These are phyloP conservation scores for Fagus sylvatica DNA, from an alignment of 306 rosid genomes.

Conservation along the genomic window DNA sequence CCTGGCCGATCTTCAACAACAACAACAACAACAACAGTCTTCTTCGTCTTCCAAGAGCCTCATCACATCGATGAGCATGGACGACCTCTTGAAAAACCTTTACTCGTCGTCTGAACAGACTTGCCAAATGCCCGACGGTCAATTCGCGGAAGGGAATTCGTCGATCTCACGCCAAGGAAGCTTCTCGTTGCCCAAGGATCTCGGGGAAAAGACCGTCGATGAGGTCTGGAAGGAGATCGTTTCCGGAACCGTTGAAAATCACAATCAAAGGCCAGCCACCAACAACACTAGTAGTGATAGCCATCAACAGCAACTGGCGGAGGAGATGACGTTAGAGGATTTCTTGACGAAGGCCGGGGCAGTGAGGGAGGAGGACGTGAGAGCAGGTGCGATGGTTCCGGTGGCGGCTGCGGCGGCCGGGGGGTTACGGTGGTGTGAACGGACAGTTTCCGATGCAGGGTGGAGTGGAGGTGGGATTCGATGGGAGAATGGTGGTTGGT, in stretches of 20 bases:
- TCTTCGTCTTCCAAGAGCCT: too few relatives aligned
- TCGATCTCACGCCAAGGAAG: slow-evolving; percentile 15
- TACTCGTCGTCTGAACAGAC: slow-evolving; percentile 31
- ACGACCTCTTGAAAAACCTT: slow-evolving; percentile 66
- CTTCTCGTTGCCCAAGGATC: slow-evolving; percentile 22
- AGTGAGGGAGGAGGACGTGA: slow-evolving; percentile 55
- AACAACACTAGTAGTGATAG: too few relatives aligned
- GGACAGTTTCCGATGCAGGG: slow-evolving; percentile 61
- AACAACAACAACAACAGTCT: slow-evolving; percentile 25
- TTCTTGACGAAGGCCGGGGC: slow-evolving; percentile 57
- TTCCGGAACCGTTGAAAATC: slow-evolving; percentile 18
- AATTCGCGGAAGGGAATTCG: not conserved
- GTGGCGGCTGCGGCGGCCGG: slow-evolving; percentile 1
- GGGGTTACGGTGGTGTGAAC: slow-evolving; percentile 9
- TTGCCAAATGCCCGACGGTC: slow-evolving; percentile 6
- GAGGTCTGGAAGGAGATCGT: slow-evolving; percentile 79
- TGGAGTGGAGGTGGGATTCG: slow-evolving; percentile 36
- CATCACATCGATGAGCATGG: slow-evolving; percentile 45
- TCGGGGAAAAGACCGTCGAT: slow-evolving; percentile 37
- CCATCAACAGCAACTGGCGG: not conserved
- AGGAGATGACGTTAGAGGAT: slow-evolving; percentile 65
- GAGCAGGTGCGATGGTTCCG: slow-evolving; percentile 26
- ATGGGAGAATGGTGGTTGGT: slow-evolving; percentile 23
- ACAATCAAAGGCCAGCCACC: slow-evolving; percentile 20
- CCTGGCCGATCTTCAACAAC: slow-evolving; percentile 52